Evolutionary conservation across 306 rosid species (phyloP).

Genomic region (Urtica urens): DNA sequence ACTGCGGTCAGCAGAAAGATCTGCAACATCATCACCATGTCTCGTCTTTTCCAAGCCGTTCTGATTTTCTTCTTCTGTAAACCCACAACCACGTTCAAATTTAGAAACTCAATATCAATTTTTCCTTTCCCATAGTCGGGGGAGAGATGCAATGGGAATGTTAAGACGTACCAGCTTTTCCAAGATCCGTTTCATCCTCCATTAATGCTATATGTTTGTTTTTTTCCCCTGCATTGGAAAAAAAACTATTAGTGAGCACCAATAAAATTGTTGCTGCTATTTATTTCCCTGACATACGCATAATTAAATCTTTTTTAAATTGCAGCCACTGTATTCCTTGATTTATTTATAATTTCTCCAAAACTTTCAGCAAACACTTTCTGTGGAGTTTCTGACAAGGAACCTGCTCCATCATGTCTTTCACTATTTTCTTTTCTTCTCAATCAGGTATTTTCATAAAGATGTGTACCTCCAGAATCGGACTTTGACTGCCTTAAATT

Average conservation of each 20-base stretch:
- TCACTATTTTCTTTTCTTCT: conserved; percentile 16
- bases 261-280: no score
- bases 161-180: conserved; percentile 30
- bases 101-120: no score
- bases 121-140: conserved; percentile 8
- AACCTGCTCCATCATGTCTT: conserved; percentile 18
- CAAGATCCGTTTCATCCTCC: conserved; percentile 19
- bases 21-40: conserved; percentile 17
- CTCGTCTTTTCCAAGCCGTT: conserved; percentile 27
- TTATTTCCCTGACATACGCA: no score
- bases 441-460: conserved; percentile 17
- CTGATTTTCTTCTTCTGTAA: conserved; percentile 35
- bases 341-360: conserved; percentile 19
- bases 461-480: conserved; percentile 38
- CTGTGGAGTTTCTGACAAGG: conserved; percentile 16
- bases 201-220: conserved; percentile 25
- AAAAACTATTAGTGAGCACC: conserved; percentile 14
- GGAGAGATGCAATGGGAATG: not conserved
- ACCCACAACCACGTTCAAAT: conserved; percentile 10
- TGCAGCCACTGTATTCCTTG: conserved; percentile 23
- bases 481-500: conserved; percentile 24
- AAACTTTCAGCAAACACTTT: conserved; percentile 21
- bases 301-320: conserved; percentile 8
- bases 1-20: conserved; percentile 18
- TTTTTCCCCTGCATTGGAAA: conserved; percentile 27